These are phyloP conservation scores for Ilyonectria destructans DNA, from an alignment of 2,329 filamentous ascomycete genomes.

Conservation along the genomic window DNA sequence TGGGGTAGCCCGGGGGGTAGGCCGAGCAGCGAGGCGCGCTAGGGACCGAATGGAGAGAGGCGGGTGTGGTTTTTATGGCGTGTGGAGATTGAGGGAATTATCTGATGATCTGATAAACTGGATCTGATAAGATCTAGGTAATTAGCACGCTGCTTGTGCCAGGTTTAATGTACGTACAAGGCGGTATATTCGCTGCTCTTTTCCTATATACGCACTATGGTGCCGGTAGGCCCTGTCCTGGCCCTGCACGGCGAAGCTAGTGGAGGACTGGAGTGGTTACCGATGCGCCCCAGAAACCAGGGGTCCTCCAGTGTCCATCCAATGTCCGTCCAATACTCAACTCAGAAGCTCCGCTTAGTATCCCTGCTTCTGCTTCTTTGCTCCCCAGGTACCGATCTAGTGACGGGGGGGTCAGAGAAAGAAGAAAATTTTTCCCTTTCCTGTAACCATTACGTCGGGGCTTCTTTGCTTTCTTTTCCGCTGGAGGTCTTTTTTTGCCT, in stretches of 20 bases:
- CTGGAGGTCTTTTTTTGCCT: not conserved
- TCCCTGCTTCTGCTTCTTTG: slow-evolving; percentile 23
- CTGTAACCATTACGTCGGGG: not conserved
- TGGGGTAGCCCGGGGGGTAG: slow-evolving; percentile 10
- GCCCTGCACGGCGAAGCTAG: slow-evolving; percentile 3
- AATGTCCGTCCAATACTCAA: slow-evolving; percentile 5
- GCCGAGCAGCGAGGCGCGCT: not conserved
- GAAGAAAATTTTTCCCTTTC: slow-evolving; percentile 25
- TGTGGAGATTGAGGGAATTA: slow-evolving; percentile 62
- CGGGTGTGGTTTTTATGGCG: slow-evolving; percentile 20
- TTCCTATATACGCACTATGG: not conserved
- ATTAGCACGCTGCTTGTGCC: slow-evolving; percentile 19
- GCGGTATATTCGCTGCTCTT: slow-evolving; percentile 1
- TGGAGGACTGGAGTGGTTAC: slow-evolving; percentile 28
- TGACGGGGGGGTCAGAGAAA: slow-evolving; percentile 13
- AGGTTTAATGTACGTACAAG: slow-evolving; percentile 4
- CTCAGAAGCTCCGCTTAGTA: slow-evolving; percentile 12
- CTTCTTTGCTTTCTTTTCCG: not conserved
- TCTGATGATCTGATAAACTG: slow-evolving; percentile 72
- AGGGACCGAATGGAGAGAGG: slow-evolving; percentile 37
- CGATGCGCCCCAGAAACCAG: slow-evolving; percentile 30
- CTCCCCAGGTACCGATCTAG: slow-evolving; percentile 33
- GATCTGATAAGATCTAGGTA: slow-evolving; percentile 60
- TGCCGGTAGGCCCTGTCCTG: not conserved
- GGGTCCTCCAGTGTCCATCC: slow-evolving; percentile 9